Conservation (phyloP, 331 rosid genomes). For the Rosa hybrid region DNA sequence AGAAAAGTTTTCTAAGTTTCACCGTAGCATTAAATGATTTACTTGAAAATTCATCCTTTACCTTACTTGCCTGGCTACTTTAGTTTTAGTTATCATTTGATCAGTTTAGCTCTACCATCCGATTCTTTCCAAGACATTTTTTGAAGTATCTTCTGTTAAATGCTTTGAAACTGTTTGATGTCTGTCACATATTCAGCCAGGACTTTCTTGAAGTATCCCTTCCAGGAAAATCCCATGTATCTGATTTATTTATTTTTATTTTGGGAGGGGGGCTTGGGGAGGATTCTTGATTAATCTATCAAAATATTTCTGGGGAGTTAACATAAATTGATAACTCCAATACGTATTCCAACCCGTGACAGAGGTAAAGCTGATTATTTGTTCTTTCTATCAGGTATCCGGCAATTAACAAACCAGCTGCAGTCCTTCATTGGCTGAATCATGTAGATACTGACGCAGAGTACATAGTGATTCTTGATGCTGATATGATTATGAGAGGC, state of each 20-base stretch:
- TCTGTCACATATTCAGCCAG: neutral
- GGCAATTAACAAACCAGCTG: conserved; percentile 98
- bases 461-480: conserved; percentile 94
- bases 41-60: neutral
- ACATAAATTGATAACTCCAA: neutral
- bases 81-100: neutral
- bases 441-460: conserved; percentile 85
- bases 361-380: neutral
- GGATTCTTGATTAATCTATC: neutral
- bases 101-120: neutral
- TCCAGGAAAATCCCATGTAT: neutral
- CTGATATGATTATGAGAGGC: conserved; percentile 97
- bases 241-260: neutral
- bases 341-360: neutral
- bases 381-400: conserved; percentile 76
- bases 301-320: neutral
- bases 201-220: neutral
- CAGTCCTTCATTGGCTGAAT: conserved; percentile 98
- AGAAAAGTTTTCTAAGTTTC: neutral
- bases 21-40: neutral
- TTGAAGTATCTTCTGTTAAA: neutral
- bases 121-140: neutral
- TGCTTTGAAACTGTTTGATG: neutral
- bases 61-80: neutral
- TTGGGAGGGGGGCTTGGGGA: neutral